Evolutionary conservation across 2,329 filamentous ascomycete genomes (phyloP).

Genomic region (Westerdykella aurantiaca): DNA sequence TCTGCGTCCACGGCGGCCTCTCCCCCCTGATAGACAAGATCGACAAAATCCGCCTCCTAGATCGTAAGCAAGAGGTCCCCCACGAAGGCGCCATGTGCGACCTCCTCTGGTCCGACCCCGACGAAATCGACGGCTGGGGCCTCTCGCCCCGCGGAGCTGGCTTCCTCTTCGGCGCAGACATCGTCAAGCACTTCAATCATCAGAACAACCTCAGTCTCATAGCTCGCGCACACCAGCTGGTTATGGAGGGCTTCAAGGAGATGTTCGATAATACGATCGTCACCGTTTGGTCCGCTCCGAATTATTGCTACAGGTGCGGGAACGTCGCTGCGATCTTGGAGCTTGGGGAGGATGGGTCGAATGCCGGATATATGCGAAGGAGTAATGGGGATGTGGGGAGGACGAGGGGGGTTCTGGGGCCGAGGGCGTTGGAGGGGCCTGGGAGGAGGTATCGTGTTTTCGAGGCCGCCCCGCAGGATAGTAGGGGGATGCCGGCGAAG

Average conservation of each 20-base stretch:
- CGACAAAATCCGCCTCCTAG: conserved; percentile 90
- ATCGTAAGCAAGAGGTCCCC: conserved; percentile 95
- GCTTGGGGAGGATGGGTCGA: conserved; percentile 71
- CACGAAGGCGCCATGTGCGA: conserved; percentile 99
- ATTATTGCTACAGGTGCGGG: conserved; percentile 53
- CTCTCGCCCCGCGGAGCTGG: conserved; percentile 89
- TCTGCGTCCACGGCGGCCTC: conserved; percentile 92
- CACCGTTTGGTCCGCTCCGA: conserved; percentile 90
- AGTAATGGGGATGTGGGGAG: conserved; percentile 64
- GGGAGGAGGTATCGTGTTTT: conserved; percentile 91
- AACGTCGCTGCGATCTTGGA: conserved; percentile 84
- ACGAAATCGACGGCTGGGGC: conserved; percentile 97
- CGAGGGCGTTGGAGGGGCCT: conserved; percentile 53
- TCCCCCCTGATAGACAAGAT: conserved; percentile 88
- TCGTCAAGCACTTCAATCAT: conserved; percentile 94
- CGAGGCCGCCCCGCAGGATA: conserved; percentile 93
- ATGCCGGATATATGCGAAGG: conserved; percentile 43
- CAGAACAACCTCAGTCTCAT: conserved; percentile 88
- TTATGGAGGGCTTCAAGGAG: conserved; percentile 99
- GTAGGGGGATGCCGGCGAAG: conserved; percentile 95
- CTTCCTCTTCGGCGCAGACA: conserved; percentile 91
- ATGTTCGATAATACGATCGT: conserved; percentile 69
- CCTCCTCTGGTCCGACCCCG: conserved; percentile 93
- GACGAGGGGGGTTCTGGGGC: conserved; percentile 32
- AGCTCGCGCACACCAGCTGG: conserved; percentile 89